A percentile compares a stretch with the other conserved stretches of the same genome.
Evolutionary conservation across 176 grass and related monocot genomes (phyloP).

Genomic region (Oryza glumipatula): DNA sequence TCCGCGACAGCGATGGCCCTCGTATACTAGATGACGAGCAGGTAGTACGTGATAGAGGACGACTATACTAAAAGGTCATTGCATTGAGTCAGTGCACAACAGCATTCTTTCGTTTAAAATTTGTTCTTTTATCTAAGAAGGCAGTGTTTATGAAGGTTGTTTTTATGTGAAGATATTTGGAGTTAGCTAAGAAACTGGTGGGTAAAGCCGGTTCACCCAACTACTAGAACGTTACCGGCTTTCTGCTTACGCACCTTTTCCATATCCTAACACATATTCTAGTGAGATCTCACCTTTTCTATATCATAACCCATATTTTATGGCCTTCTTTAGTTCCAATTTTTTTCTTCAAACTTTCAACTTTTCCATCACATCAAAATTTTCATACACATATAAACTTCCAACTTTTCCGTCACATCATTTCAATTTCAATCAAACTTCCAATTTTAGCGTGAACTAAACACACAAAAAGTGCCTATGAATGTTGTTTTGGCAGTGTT

Average conservation of each 20-base stretch:
- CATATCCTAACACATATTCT: no score
- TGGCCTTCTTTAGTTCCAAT: no score
- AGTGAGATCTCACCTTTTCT: no score
- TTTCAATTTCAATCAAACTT: no score
- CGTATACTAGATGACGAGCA: background rate
- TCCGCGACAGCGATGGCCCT: background rate
- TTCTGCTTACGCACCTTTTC: background rate
- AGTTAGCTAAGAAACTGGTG: conserved; percentile 21
- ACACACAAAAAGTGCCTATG: no score
- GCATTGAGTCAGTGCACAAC: background rate
- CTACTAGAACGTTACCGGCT: background rate
- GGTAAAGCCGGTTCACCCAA: background rate
- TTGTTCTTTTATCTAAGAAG: background rate
- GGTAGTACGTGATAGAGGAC: background rate
- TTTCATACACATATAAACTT: no score
- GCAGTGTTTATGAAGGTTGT: background rate
- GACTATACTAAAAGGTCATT: background rate
- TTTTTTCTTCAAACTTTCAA: no score
- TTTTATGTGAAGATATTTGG: background rate
- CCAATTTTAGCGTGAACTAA: no score
- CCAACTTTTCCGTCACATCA: no score
- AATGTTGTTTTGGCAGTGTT: no score
- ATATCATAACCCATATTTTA: no score
- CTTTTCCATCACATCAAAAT: no score
- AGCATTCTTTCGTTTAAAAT: background rate